These are phyloP conservation scores for Cryptococcus floricola DNA, from an alignment of 1,284 basidiomycete species.

Conservation along the genomic window DNA sequence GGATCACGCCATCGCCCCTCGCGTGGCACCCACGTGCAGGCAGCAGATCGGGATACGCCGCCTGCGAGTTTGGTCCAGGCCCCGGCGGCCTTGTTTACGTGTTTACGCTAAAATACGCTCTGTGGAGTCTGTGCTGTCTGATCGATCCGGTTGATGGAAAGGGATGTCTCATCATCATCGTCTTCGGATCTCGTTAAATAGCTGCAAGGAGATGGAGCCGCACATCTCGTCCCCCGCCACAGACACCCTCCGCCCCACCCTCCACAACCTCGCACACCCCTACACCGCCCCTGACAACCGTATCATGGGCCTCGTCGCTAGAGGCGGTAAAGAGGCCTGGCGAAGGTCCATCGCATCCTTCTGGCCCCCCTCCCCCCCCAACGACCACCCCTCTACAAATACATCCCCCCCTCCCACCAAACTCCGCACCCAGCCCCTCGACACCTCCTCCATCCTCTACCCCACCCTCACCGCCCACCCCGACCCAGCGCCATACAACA, in stretches of 20 bases:
- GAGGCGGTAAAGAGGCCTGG: slow-evolving; percentile 11
- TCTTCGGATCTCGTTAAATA: too few species aligned
- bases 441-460: slow-evolving; percentile 21
- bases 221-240: neutral
- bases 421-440: slow-evolving; percentile 6
- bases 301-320: slow-evolving; percentile 7
- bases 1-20: neutral
- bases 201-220: too few species aligned
- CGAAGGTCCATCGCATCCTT: neutral
- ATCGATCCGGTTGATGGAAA: too few species aligned
- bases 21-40: neutral
- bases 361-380: neutral
- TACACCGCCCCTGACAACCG: neutral
- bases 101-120: too few species aligned
- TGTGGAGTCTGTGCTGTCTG: too few species aligned
- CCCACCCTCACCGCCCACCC: slow-evolving; percentile 19
- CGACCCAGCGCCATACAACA: slow-evolving; percentile 14
- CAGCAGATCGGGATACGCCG: neutral
- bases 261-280: neutral
- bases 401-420: neutral
- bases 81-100: too few species aligned
- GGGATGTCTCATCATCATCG: neutral
- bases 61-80: too few species aligned
- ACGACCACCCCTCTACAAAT: neutral
- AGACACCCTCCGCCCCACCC: neutral